Percentiles rank a stretch among this genome's conserved stretches.
Evolutionary conservation across 2,329 filamentous ascomycete species (phyloP).

Genomic region (Hypoxylon sp.): DNA sequence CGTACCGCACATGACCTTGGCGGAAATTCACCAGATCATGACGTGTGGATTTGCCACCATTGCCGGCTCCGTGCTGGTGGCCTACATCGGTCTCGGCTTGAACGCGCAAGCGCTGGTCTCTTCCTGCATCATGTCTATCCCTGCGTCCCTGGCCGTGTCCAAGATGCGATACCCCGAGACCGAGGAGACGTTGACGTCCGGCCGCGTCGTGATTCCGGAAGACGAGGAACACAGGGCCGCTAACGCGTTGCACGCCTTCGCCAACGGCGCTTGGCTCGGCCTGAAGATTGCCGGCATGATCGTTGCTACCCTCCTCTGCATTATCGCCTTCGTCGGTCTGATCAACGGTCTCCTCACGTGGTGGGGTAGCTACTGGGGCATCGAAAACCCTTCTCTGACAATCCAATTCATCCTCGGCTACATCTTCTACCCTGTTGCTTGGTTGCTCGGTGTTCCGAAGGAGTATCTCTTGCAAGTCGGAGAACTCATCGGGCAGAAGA

Average conservation of each 20-base stretch:
- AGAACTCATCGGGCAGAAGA: slow-evolving; percentile 82
- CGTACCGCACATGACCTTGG: slow-evolving; percentile 82
- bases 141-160: slow-evolving; percentile 85
- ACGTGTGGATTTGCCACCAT: slow-evolving; percentile 93
- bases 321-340: slow-evolving; percentile 73
- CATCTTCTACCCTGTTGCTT: slow-evolving; percentile 74
- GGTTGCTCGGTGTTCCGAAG: slow-evolving; percentile 73
- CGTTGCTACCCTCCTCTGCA: slow-evolving; percentile 72
- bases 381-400: slow-evolving; percentile 70
- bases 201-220: slow-evolving; percentile 81
- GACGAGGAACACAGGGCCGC: slow-evolving; percentile 77
- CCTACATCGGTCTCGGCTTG: slow-evolving; percentile 84
- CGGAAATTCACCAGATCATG: slow-evolving; percentile 93
- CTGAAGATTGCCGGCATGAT: slow-evolving; percentile 81
- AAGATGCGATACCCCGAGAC: slow-evolving; percentile 91
- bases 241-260: slow-evolving; percentile 80
- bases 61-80: slow-evolving; percentile 84
- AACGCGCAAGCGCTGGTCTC: slow-evolving; percentile 87
- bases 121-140: slow-evolving; percentile 95
- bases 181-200: slow-evolving; percentile 84
- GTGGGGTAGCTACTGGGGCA: slow-evolving; percentile 76
- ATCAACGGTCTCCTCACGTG: slow-evolving; percentile 74
- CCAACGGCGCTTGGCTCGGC: slow-evolving; percentile 77
- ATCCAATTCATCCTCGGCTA: slow-evolving; percentile 75
- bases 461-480: slow-evolving; percentile 75